Conservation (phyloP, 2,329 filamentous ascomycete genomes). For the Epicoccum nigrum region DNA sequence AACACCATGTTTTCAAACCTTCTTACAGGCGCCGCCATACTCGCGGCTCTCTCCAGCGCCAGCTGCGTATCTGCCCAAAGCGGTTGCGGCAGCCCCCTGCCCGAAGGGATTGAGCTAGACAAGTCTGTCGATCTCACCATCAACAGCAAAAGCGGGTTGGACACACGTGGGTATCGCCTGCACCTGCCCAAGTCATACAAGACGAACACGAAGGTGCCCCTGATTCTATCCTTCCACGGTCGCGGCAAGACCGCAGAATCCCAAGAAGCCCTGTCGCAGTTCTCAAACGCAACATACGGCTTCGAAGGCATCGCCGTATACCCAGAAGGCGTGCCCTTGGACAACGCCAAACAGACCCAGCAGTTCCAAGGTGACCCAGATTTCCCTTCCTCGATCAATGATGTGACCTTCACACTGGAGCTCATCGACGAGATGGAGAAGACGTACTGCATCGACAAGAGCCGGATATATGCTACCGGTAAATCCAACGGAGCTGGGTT, state of each 20-base stretch:
- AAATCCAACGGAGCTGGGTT: slow-evolving; percentile 64
- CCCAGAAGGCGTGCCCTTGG: slow-evolving; percentile 46
- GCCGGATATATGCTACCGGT: slow-evolving; percentile 55
- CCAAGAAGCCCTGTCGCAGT: slow-evolving; percentile 53
- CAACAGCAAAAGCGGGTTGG: slow-evolving; percentile 34
- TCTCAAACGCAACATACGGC: slow-evolving; percentile 54
- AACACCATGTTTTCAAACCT: slow-evolving; percentile 1
- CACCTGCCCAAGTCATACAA: slow-evolving; percentile 51
- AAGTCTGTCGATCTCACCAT: slow-evolving; percentile 35
- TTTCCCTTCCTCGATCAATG: slow-evolving; percentile 47
- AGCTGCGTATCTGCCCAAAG: background rate
- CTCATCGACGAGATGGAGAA: slow-evolving; percentile 50
- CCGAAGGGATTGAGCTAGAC: slow-evolving; percentile 26
- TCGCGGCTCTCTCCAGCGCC: background rate
- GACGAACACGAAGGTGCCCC: slow-evolving; percentile 41
- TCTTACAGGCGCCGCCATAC: background rate
- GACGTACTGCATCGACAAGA: slow-evolving; percentile 54
- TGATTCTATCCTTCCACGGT: slow-evolving; percentile 59
- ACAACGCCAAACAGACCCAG: slow-evolving; percentile 24
- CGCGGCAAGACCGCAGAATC: slow-evolving; percentile 45
- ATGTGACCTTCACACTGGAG: slow-evolving; percentile 54
- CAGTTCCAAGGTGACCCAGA: slow-evolving; percentile 54
- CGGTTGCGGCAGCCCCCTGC: slow-evolving; percentile 24
- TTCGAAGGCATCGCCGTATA: slow-evolving; percentile 55
- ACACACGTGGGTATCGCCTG: slow-evolving; percentile 45